Evolutionary conservation across 2,329 filamentous ascomycete species (phyloP).

Genomic region (Penicillium corylophilum): DNA sequence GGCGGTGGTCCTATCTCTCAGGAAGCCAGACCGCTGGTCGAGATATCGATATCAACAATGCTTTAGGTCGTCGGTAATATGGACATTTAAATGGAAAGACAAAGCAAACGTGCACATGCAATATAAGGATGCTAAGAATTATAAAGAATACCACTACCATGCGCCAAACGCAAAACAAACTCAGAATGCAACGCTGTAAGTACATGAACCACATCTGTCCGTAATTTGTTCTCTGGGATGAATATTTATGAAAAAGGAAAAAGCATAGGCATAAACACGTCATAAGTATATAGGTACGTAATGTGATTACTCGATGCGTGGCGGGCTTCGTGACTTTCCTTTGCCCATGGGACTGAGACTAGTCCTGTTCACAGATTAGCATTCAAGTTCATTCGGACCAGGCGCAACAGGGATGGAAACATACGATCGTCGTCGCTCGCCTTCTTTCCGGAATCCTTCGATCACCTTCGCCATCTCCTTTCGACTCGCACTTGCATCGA

Average conservation of each 20-base stretch:
- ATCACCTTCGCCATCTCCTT: constrained; percentile 93
- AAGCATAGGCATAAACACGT: background rate
- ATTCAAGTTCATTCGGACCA: background rate
- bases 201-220: constrained; percentile 1
- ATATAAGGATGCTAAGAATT: background rate
- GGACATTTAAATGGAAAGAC: too few relatives aligned
- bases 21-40: too few relatives aligned
- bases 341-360: constrained; percentile 26
- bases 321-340: constrained; percentile 22
- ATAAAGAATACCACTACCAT: background rate
- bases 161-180: background rate
- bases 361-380: constrained; percentile 5
- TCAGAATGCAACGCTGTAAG: constrained; percentile 4
- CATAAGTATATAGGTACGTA: constrained; percentile 13
- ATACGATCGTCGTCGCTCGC: constrained; percentile 77
- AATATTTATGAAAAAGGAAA: constrained; percentile 9
- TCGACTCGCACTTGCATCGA: constrained; percentile 75
- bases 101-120: background rate
- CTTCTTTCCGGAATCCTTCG: constrained; percentile 81
- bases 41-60: too few relatives aligned
- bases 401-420: too few relatives aligned
- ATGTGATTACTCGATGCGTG: constrained; percentile 23
- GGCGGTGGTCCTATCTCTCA: too few relatives aligned
- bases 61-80: background rate
- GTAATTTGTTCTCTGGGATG: background rate